Conservation (phyloP, 768 basidiomycete species). For the Leucocoprinus sp. region DNA sequence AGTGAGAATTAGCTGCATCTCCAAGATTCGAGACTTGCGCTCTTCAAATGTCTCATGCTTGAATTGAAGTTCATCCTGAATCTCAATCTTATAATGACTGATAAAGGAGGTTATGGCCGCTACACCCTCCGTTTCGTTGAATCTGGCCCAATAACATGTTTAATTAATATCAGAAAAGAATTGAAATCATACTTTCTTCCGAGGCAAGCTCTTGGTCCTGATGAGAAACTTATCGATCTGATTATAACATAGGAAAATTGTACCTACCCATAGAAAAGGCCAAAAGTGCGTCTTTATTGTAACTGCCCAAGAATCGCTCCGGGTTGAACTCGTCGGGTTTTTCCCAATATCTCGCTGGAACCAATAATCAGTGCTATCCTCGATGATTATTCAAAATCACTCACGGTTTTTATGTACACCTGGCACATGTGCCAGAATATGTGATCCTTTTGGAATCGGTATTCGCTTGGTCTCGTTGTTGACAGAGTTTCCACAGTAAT, state of each 20-base stretch:
- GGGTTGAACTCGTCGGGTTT: slow-evolving; percentile 38
- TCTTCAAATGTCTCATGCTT: slow-evolving; percentile 38
- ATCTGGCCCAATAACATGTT: too few species aligned
- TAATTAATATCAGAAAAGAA: neutral
- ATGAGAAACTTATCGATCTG: too few species aligned
- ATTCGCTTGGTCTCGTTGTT: slow-evolving; percentile 31
- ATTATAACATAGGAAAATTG: too few species aligned
- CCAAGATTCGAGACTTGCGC: slow-evolving; percentile 33
- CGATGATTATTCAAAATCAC: neutral
- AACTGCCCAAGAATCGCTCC: slow-evolving; percentile 14
- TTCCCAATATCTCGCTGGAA: slow-evolving; percentile 45
- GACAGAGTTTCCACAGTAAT: slow-evolving; percentile 23
- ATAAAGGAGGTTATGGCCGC: slow-evolving; percentile 42
- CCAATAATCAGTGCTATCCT: too few species aligned
- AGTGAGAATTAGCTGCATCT: slow-evolving; percentile 28
- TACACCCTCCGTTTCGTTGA: slow-evolving; percentile 43
- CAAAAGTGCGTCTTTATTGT: slow-evolving; percentile 13
- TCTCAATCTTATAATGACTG: slow-evolving; percentile 35
- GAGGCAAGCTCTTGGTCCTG: slow-evolving; percentile 35
- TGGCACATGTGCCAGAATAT: slow-evolving; percentile 20
- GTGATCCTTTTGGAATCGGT: slow-evolving; percentile 34
- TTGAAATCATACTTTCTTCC: slow-evolving; percentile 26
- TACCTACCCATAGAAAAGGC: slow-evolving; percentile 14
- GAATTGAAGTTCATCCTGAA: slow-evolving; percentile 46
- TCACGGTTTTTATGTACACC: slow-evolving; percentile 7